Evolutionary conservation across 352 stramenopile genomes (phyloP), one percentile per base, ranked within the genome.

Genomic region (Globisporangium recalcitrans): DNA sequence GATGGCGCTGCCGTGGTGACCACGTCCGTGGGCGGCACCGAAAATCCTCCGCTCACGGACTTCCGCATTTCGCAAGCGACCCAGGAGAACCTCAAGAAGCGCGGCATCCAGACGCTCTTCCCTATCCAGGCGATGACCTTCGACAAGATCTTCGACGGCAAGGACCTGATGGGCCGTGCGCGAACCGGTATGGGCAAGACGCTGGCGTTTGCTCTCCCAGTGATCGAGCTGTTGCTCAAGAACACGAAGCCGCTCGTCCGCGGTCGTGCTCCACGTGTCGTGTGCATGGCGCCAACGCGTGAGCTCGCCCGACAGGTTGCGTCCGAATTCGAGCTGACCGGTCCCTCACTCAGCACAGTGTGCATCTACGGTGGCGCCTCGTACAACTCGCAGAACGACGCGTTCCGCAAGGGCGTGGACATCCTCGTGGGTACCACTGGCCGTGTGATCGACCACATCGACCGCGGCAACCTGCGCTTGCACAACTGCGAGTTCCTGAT

Each of bases 141-240:
- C 57, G 82, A 97, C 70, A 96, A 97, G 70, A 97, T 99, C 58
- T 69, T 98, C 32, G 86, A 90, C 53, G 95, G 97, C 24, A 92
- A 97, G 48, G 97, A 99, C 78, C 78, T 99, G 21, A 98, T 99
- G 73, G 97, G 97, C 16, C 89, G 96, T 54, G 96, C 93, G 9
- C 91, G 95, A 27, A 99, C 97, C 3, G 97, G 97, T 63, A 99
- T 98, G 67, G 97, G 97, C 57, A 99, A 99, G 85, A 99, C 97
- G 21, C 79, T 99, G 11, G 97, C 97, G 36, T 99, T 99, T 77
- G 97, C 95, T 8, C 80, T 99, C 40, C 97, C 97, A 4, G 78
- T 98, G 19, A 85, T 99, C 44, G 91, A 98, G 65, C 72, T 94
- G 46, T 67, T 99, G 52, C 64, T 97, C 6, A 86, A 86, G 52